Evolutionary conservation across 148 eudicot genomes (phyloP).

Genomic region (Camellia granthamiana): DNA sequence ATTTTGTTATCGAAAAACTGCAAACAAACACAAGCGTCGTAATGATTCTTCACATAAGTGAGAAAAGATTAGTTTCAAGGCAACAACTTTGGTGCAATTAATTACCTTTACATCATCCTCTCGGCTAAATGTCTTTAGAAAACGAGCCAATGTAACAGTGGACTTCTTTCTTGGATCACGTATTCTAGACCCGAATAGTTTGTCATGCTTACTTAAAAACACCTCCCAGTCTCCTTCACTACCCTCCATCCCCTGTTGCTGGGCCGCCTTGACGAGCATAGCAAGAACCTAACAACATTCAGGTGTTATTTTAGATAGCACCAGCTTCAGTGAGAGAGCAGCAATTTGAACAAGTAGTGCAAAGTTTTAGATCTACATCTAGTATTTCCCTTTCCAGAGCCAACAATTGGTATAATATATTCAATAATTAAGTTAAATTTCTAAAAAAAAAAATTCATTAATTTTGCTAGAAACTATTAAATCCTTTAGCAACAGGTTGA

Average conservation of each 20-base stretch:
- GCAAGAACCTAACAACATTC: slow-evolving; percentile 50
- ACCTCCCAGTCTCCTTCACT: slow-evolving; percentile 86
- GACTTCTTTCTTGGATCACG: slow-evolving; percentile 78
- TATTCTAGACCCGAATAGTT: slow-evolving; percentile 62
- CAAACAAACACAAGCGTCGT: slow-evolving; percentile 7
- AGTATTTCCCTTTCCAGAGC: no score
- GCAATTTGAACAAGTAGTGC: background rate
- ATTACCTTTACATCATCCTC: slow-evolving; percentile 63
- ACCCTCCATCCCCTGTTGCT: slow-evolving; percentile 69
- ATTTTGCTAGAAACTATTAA: no score
- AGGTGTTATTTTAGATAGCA: background rate
- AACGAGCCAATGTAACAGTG: slow-evolving; percentile 48
- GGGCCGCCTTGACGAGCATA: slow-evolving; percentile 69
- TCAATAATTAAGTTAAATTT: no score
- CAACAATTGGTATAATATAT: no score
- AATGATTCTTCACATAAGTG: background rate
- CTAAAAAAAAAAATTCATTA: no score
- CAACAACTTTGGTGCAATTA: background rate
- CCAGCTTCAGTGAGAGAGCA: background rate
- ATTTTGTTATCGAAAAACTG: slow-evolving; percentile 60
- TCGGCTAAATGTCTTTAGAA: slow-evolving; percentile 61
- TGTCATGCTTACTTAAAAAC: slow-evolving; percentile 59
- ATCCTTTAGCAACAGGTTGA: no score
- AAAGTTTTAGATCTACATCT: background rate
- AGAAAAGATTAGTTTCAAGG: background rate